These are phyloP conservation scores for Poterioochromonas sp. DNA, from an alignment of 352 stramenopile species.

Conservation along the genomic window DNA sequence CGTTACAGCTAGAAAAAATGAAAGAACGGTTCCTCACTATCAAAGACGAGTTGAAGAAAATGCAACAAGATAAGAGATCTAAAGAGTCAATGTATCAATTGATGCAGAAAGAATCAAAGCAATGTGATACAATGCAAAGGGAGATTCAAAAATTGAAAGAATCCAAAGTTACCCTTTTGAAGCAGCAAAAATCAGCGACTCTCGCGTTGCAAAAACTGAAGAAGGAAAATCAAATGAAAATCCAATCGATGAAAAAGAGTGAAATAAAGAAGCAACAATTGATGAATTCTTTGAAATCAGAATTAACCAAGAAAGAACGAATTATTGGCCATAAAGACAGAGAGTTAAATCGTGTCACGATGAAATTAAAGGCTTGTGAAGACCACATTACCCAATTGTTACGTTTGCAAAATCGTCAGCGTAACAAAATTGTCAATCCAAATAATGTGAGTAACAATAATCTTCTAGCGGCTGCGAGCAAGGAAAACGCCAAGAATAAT, in stretches of 20 bases:
- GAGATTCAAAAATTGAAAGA: slow-evolving; percentile 29
- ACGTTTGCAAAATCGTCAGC: not conserved
- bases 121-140: slow-evolving; percentile 2
- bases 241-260: not conserved
- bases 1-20: not conserved
- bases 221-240: slow-evolving; percentile 3
- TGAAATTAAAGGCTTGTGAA: slow-evolving; percentile 22
- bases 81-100: slow-evolving; percentile 11
- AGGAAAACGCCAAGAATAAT: not conserved
- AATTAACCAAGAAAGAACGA: slow-evolving; percentile 6
- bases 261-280: slow-evolving; percentile 31
- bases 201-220: slow-evolving; percentile 9
- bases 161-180: not conserved
- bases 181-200: not conserved
- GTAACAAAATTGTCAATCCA: not conserved
- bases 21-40: slow-evolving; percentile 27
- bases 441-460: not conserved
- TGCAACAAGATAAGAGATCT: not conserved
- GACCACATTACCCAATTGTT: slow-evolving; percentile 25
- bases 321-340: slow-evolving; percentile 18
- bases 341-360: not conserved
- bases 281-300: slow-evolving; percentile 18
- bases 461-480: not conserved
- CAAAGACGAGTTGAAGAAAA: not conserved
- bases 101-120: slow-evolving; percentile 32